phyloP scores from a whole-genome alignment of 164 flowering plant genomes.

The Magnolia changhungtana region DNA sequence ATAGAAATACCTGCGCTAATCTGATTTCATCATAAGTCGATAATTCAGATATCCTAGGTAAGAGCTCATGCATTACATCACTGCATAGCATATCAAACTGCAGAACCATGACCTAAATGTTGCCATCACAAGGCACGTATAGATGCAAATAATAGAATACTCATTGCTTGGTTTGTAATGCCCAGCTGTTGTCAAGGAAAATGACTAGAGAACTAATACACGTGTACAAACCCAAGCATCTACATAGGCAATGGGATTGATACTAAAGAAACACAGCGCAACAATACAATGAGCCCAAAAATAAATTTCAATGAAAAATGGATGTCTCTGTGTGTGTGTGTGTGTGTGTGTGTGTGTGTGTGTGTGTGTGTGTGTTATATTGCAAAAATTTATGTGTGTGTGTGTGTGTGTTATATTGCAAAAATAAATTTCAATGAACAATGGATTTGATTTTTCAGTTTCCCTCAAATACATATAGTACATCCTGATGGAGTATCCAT shows the following conservation, averaged over 20 bases:
- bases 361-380: too few species aligned
- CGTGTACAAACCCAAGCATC: background rate
- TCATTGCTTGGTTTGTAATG: background rate
- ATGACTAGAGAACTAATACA: background rate
- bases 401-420: background rate
- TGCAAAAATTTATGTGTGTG: too few species aligned
- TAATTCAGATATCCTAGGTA: too few species aligned
- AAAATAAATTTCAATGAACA: background rate
- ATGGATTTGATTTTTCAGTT: background rate
- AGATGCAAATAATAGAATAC: too few species aligned
- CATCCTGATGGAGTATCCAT: background rate
- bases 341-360: too few species aligned
- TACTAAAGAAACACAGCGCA: background rate
- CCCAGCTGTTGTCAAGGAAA: background rate
- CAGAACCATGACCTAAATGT: too few species aligned
- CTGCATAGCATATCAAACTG: too few species aligned
- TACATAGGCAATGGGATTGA: background rate
- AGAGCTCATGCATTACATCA: too few species aligned
- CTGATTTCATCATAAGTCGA: too few species aligned
- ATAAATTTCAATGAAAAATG: background rate
- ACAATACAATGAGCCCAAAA: background rate
- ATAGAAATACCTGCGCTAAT: too few species aligned
- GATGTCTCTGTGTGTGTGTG: too few species aligned
- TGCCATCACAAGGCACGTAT: too few species aligned
- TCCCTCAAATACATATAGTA: background rate